These are phyloP conservation scores for Bothriochloa decipiens DNA, from an alignment of 176 grass and related monocot species.

Conservation along the genomic window DNA sequence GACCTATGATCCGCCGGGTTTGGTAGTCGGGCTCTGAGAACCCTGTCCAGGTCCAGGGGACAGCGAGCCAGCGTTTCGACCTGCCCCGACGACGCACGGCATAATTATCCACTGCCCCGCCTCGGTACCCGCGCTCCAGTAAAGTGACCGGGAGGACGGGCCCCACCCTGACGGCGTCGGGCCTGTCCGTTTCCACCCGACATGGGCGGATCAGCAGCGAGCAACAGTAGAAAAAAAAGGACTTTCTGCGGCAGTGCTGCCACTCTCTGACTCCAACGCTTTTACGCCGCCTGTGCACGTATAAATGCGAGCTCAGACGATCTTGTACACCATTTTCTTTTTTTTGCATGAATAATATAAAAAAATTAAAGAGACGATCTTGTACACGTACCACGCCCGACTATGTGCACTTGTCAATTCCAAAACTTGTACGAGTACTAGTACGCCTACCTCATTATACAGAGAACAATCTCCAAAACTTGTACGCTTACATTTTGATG, in stretches of 20 bases:
- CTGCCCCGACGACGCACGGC: background rate
- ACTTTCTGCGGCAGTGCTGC: too few species aligned
- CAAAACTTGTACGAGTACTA: background rate
- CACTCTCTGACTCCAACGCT: too few species aligned
- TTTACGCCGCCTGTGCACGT: background rate
- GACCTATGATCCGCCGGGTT: background rate
- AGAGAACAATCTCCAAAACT: too few species aligned
- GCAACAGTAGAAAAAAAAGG: background rate
- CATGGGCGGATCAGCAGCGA: background rate
- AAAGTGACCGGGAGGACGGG: background rate
- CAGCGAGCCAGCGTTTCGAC: constrained; percentile 9
- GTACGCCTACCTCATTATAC: too few species aligned
- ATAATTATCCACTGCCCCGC: constrained; percentile 27
- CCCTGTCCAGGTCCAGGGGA: constrained; percentile 17
- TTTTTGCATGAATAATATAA: too few species aligned
- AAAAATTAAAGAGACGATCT: background rate
- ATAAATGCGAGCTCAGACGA: background rate
- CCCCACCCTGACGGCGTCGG: background rate
- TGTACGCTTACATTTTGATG: too few species aligned
- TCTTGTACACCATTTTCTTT: background rate
- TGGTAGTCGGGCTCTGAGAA: background rate
- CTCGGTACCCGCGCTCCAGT: background rate
- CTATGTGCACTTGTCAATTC: background rate
- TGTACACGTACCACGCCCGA: background rate
- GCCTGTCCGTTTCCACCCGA: constrained; percentile 10